Base-by-base conservation (phyloP, 148 eudicot species). In the Dysphania ambrosioides region DNA sequence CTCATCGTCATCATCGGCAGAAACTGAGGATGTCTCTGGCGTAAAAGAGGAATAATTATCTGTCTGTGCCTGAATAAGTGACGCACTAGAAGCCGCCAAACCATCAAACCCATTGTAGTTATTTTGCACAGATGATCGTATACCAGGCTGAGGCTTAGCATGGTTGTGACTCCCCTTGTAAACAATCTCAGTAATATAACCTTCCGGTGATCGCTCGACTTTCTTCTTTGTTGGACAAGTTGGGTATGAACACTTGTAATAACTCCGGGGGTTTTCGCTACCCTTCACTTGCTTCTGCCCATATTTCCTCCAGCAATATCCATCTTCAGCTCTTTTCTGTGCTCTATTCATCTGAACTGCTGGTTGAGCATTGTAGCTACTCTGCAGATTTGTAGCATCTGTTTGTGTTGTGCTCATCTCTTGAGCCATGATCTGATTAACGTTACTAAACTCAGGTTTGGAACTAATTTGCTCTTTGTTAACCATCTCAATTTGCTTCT, bases 271-370 rank as follows among this genome's bases (percentile, higher is more conserved):
- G 73, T 92, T 92, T 67, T 88, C 86, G 66, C 97, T 89, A 4
- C 97, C 92, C 72, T 90, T 92, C 16, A 92, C 94, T 73, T 88
- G 90, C 64, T 92, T 92, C 41, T 92, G 90, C 2, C 97, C 97
- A 31, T 92, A 92, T 74, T 92, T 92, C 34, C 94, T 79, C 97
- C 97, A 91, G 8, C 85, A 87, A 66, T 89, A 87, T 5, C 93
- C 93, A 36, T 89, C 93, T 30, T 90, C 94, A 24, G 92, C 85
- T 79, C 82, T 82, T 56, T 69, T 89, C 53, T 87, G 87, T 26
- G 91, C 83, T 78, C 92, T 82, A 47, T 78, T 62, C 78, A 79
- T 83, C 29, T 87, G 91, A 55, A 85, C 78, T n/a, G n/a, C n/a
- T 47, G 83, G 79, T 29, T 75, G 76, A 24, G 83, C 62, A 42